phyloP scores from a whole-genome alignment of 257 asterid genomes.

The Linaria vulgaris region DNA sequence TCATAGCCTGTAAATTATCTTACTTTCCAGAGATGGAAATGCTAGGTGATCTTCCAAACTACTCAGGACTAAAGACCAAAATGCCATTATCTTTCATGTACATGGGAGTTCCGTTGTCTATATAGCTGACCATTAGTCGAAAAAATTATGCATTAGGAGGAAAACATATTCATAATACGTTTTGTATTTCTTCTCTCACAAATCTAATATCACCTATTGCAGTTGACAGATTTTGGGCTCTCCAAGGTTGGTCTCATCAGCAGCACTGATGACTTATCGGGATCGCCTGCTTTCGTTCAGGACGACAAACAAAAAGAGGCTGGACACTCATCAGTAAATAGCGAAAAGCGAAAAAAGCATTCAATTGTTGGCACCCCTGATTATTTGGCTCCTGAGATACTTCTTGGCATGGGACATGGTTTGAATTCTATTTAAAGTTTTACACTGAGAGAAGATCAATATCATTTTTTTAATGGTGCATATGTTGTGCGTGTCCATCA shows the following conservation, averaged over 20 bases:
- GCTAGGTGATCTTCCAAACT: too few relatives aligned
- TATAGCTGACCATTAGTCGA: too few relatives aligned
- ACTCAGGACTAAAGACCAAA: too few relatives aligned
- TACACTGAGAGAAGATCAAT: neutral
- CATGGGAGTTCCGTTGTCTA: too few relatives aligned
- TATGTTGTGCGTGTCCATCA: neutral
- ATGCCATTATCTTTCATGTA: too few relatives aligned
- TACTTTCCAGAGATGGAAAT: too few relatives aligned
- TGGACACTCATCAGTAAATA: slow-evolving; percentile 47
- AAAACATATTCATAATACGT: slow-evolving; percentile 2
- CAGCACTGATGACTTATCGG: slow-evolving; percentile 96
- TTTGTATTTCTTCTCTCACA: slow-evolving; percentile 28
- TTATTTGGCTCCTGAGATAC: slow-evolving; percentile 99
- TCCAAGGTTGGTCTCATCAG: slow-evolving; percentile 93
- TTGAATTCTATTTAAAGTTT: slow-evolving; percentile 29
- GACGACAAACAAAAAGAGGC: slow-evolving; percentile 55
- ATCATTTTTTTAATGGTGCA: slow-evolving; percentile 4
- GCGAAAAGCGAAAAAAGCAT: slow-evolving; percentile 70
- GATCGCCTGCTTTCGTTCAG: slow-evolving; percentile 69
- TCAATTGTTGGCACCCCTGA: slow-evolving; percentile 96
- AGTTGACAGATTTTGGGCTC: slow-evolving; percentile 99
- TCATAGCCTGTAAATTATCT: too few relatives aligned
- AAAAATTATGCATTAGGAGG: too few relatives aligned
- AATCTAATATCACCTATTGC: slow-evolving; percentile 47
- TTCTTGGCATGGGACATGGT: slow-evolving; percentile 99